These are phyloP conservation scores for Candida gorgasii DNA, from an alignment of 805 yeast genomes.

Conservation along the genomic window DNA sequence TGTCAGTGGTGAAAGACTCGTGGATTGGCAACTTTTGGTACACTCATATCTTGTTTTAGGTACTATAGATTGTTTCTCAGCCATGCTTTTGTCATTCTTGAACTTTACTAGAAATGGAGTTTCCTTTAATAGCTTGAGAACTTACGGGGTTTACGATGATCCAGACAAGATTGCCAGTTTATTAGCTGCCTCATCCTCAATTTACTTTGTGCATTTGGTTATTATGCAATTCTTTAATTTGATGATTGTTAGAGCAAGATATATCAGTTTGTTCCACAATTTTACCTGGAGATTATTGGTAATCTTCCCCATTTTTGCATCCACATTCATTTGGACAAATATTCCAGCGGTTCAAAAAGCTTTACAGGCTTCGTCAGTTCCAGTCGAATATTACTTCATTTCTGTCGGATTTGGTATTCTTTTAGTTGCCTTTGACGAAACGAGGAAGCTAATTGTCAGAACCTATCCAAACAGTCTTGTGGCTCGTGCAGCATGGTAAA, in stretches of 20 bases:
- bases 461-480: constrained; percentile 36
- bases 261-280: constrained; percentile 39
- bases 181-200: constrained; percentile 32
- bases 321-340: constrained; percentile 44
- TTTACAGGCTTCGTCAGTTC: constrained; percentile 38
- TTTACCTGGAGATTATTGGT: constrained; percentile 39
- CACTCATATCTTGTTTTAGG: constrained; percentile 49
- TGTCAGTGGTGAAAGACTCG: constrained; percentile 41
- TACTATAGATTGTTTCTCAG: constrained; percentile 38
- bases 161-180: constrained; percentile 8
- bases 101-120: constrained; percentile 37
- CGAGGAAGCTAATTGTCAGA: constrained; percentile 38
- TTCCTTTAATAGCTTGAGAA: constrained; percentile 32
- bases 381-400: constrained; percentile 46
- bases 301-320: constrained; percentile 34
- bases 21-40: constrained; percentile 35
- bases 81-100: constrained; percentile 41
- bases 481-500: constrained; percentile 46
- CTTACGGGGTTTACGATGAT: constrained; percentile 32
- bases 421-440: constrained; percentile 43
- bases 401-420: constrained; percentile 46
- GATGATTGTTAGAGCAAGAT: constrained; percentile 43
- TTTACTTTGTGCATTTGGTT: constrained; percentile 49
- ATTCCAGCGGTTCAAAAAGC: constrained; percentile 37
- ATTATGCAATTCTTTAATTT: constrained; percentile 49